phyloP scores from a whole-genome alignment of 768 basidiomycete species.

The Mycena floridula region DNA sequence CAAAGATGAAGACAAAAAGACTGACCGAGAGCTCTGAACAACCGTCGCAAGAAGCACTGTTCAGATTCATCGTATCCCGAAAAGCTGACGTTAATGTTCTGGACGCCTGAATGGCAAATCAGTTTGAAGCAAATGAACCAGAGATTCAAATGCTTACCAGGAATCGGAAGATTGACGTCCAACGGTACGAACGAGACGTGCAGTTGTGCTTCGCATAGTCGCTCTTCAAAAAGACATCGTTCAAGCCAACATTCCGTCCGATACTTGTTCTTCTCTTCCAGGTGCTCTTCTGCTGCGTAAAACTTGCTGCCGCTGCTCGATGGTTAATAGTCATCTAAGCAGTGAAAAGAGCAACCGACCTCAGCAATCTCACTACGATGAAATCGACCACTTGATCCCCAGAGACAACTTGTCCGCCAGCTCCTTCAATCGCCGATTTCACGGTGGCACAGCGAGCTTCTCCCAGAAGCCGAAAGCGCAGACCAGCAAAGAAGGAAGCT shows the following conservation, averaged over 20 bases:
- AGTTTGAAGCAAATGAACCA: too few species aligned
- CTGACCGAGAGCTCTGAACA: slow-evolving; percentile 65
- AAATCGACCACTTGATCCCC: slow-evolving; percentile 46
- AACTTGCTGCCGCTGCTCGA: too few species aligned
- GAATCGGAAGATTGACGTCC: slow-evolving; percentile 47
- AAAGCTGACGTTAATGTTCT: slow-evolving; percentile 53
- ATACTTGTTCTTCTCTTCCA: too few species aligned
- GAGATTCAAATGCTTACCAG: too few species aligned
- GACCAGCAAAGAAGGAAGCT: too few species aligned
- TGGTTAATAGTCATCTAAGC: too few species aligned
- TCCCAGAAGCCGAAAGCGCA: too few species aligned
- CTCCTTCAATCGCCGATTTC: slow-evolving; percentile 50
- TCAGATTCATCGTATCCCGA: slow-evolving; percentile 76
- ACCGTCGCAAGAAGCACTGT: slow-evolving; percentile 54
- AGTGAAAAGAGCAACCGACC: too few species aligned
- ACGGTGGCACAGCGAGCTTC: slow-evolving; percentile 60
- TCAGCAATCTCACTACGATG: slow-evolving; percentile 67
- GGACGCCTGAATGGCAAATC: too few species aligned
- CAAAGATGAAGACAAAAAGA: not conserved
- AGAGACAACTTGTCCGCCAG: too few species aligned
- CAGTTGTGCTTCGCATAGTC: slow-evolving; percentile 60
- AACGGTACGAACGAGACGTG: slow-evolving; percentile 72
- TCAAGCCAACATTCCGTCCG: slow-evolving; percentile 96
- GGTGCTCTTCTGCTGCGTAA: too few species aligned
- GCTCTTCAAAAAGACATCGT: slow-evolving; percentile 70